phyloP scores from a whole-genome alignment of 352 stramenopile genomes.

The Pelagophyceae sp. region DNA sequence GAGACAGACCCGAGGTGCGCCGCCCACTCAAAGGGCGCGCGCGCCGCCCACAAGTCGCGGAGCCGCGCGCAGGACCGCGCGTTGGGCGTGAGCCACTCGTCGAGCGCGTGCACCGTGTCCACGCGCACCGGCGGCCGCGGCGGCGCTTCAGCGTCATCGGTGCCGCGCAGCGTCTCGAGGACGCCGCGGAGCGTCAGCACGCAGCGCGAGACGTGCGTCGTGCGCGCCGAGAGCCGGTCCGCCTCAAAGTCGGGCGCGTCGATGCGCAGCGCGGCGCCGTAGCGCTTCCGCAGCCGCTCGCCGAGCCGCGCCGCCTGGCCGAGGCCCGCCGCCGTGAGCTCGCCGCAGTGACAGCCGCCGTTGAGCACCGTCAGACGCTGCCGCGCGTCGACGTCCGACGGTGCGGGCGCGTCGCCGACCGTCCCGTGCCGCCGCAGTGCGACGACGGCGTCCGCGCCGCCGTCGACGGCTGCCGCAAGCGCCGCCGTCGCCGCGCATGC shows the following conservation, averaged over 20 bases:
- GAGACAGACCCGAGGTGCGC: not conserved
- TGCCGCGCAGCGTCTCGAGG: not conserved
- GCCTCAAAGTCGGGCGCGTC: not conserved
- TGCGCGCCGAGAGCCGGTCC: not conserved
- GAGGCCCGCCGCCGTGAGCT: not conserved
- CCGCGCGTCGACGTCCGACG: not conserved
- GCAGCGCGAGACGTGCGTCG: constrained; percentile 16
- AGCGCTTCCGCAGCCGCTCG: not conserved
- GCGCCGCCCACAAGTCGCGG: not conserved
- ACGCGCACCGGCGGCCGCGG: not conserved
- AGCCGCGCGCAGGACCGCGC: not conserved
- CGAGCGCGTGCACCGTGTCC: constrained; percentile 4
- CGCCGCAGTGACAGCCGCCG: not conserved
- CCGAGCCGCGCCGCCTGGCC: not conserved
- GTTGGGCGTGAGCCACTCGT: not conserved
- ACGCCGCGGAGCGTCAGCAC: constrained; percentile 13
- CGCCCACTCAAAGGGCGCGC: not conserved
- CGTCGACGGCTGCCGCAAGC: not conserved
- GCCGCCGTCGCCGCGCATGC: not conserved
- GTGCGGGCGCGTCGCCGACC: not conserved
- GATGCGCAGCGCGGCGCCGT: not conserved
- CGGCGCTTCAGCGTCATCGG: not conserved
- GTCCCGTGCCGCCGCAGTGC: not conserved
- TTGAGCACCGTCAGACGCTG: not conserved
- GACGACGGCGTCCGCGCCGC: not conserved